These are phyloP conservation scores for Gnomoniopsis sp. DNA, from an alignment of 2,329 filamentous ascomycete genomes.

Conservation along the genomic window DNA sequence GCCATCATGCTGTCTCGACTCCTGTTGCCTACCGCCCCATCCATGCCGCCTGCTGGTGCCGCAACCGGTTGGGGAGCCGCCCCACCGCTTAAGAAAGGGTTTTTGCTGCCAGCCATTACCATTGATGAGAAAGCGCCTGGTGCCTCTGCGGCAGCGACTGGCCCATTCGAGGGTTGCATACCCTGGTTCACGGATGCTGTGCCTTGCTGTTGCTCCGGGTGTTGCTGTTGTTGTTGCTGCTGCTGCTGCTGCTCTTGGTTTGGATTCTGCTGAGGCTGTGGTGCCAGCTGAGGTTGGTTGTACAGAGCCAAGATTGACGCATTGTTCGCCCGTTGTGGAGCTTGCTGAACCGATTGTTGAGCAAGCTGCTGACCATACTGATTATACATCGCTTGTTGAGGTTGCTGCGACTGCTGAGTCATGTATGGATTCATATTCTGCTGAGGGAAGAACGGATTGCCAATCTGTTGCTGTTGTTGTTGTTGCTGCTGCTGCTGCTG, in stretches of 20 bases:
- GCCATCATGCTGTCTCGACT: slow-evolving; percentile 73
- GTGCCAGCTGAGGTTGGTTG: slow-evolving; percentile 54
- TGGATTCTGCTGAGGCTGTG: slow-evolving; percentile 29
- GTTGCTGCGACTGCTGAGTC: slow-evolving; percentile 12
- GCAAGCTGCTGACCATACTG: slow-evolving; percentile 27
- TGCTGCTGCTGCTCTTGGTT: slow-evolving; percentile 24
- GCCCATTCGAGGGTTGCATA: slow-evolving; percentile 24
- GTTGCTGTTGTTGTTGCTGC: slow-evolving; percentile 22
- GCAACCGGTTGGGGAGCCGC: slow-evolving; percentile 24
- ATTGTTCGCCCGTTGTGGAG: slow-evolving; percentile 59
- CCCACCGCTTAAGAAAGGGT: slow-evolving; percentile 51
- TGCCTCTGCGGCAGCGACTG: slow-evolving; percentile 29
- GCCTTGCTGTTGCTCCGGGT: slow-evolving; percentile 25
- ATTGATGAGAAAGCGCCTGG: not conserved
- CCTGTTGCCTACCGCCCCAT: slow-evolving; percentile 36
- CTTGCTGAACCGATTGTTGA: slow-evolving; percentile 27
- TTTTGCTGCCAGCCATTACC: slow-evolving; percentile 39
- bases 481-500: slow-evolving; percentile 20
- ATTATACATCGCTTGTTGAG: slow-evolving; percentile 23
- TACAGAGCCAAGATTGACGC: slow-evolving; percentile 75
- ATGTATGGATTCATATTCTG: slow-evolving; percentile 21
- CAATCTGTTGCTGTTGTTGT: slow-evolving; percentile 21
- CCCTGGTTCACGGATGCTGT: slow-evolving; percentile 6
- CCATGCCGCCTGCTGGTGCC: slow-evolving; percentile 17
- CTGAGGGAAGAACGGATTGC: slow-evolving; percentile 18